Conservation (phyloP, 371 early-diverging fungal species). For the Mortierella sp. region DNA sequence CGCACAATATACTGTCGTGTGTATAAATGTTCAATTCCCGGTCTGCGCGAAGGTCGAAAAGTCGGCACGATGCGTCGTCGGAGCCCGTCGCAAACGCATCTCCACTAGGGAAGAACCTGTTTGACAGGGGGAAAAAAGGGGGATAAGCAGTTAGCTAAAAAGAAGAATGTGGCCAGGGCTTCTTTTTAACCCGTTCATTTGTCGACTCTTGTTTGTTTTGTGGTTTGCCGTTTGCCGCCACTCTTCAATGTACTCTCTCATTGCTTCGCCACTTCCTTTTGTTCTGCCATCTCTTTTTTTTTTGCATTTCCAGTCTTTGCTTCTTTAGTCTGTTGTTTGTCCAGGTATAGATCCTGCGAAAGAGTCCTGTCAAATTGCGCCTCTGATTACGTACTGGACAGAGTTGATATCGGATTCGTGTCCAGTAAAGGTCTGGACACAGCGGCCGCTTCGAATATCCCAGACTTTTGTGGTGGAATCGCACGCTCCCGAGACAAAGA, state of each 20-base stretch:
- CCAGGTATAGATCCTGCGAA: background rate
- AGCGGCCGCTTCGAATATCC: slow-evolving; percentile 95
- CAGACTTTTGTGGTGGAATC: slow-evolving; percentile 98
- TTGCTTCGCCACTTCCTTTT: no score
- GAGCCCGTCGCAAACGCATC: slow-evolving; percentile 97
- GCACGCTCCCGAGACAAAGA: slow-evolving; percentile 97
- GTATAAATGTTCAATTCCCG: slow-evolving; percentile 95
- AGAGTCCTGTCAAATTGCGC: background rate
- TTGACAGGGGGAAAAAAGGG: background rate
- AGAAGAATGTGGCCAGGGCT: background rate
- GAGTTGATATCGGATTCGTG: slow-evolving; percentile 98
- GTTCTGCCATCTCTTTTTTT: no score
- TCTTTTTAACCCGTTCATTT: background rate
- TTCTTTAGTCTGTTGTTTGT: background rate
- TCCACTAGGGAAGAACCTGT: slow-evolving; percentile 96
- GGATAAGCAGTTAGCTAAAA: background rate
- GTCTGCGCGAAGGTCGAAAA: slow-evolving; percentile 97
- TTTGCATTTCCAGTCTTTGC: no score
- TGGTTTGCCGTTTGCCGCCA: no score
- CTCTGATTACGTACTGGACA: slow-evolving; percentile 79
- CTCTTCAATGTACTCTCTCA: no score
- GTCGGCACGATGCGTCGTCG: slow-evolving; percentile 96
- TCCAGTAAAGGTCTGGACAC: slow-evolving; percentile 97
- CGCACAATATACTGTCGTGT: slow-evolving; percentile 95
- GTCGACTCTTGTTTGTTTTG: background rate